phyloP scores from a whole-genome alignment of 2,329 filamentous ascomycete species.

The Canariomyces notabilis region DNA sequence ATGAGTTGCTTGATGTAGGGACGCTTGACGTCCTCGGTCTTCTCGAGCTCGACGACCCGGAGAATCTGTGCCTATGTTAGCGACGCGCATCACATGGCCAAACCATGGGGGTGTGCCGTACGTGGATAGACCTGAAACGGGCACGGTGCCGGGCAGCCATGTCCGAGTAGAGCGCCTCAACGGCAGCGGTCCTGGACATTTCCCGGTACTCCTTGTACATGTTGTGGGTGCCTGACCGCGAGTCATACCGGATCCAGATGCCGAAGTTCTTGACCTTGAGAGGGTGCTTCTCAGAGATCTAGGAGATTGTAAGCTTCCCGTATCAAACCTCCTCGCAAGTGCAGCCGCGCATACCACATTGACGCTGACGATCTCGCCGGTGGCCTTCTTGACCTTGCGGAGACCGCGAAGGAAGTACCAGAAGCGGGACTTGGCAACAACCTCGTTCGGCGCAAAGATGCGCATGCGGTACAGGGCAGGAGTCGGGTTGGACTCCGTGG shows the following conservation, averaged over 20 bases:
- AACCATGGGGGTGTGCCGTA: constrained; percentile 49
- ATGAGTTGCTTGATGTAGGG: constrained; percentile 99
- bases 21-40: constrained; percentile 89
- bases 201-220: constrained; percentile 99
- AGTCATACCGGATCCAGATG: constrained; percentile 99
- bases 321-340: not conserved
- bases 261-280: constrained; percentile 99
- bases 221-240: constrained; percentile 99
- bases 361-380: constrained; percentile 96
- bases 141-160: constrained; percentile 98
- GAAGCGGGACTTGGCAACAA: constrained; percentile 99
- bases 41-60: constrained; percentile 96
- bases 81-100: constrained; percentile 8
- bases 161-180: constrained; percentile 97
- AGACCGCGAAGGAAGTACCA: constrained; percentile 99
- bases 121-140: constrained; percentile 97
- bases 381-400: constrained; percentile 99
- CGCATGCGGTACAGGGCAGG: constrained; percentile 99
- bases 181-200: constrained; percentile 91
- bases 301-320: constrained; percentile 15
- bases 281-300: constrained; percentile 99
- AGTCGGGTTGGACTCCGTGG: constrained; percentile 92
- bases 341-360: constrained; percentile 69
- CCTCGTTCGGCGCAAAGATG: constrained; percentile 96
- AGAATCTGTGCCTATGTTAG: constrained; percentile 65